Base-by-base conservation (phyloP, 1,139 yeast species). In the Debaryomyces subglobosus region DNA sequence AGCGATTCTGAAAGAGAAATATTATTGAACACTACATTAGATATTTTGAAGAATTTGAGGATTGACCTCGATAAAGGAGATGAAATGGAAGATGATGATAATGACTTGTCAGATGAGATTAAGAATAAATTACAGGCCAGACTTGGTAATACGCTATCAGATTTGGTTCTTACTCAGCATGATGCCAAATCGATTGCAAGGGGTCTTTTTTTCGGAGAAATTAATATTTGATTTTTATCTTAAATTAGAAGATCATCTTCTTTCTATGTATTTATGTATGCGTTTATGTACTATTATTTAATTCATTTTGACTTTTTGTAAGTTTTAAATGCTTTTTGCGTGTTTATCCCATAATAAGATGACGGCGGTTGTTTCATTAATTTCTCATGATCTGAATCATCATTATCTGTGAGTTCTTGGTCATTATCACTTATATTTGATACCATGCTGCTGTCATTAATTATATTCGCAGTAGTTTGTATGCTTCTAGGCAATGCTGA, bases 151-250 rank as follows among this genome's bases (percentile, higher is more conserved):
- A 69, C 78, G 1, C 69, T 90, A 48, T 75, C 89, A 1, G 69
- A 75, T 4, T 69, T 70, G 39, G 72, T 89, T 3, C 60, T 78
- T 35, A 70, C 74, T 37, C 79, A 81, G 52, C 65, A 69, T 0
- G 89, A 87, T 61, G 82, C 84, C 1, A 72, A 71, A 50, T 79
- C 71, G 30, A 74, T 89, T 12, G 78, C 79, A 18, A 74, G 82
- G 53, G 95, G 95, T 9, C 78, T 90, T n/a, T 85, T 89, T 63
- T 85, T 88, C 61, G 96, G 96, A 3, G 94, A 86, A 58, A 43
- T 64, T 16, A 60, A 60, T 43, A 65, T 69, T 18, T 51, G 34
- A 44, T 53, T 55, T 12, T 18, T 7, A 29, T 18, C 12, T 25
- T n/a, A 32, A 33, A 16, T 24, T 8, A 6, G 18, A 8, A 34